phyloP scores from a whole-genome alignment of 345 rosid species.

The Passiflora organensis region DNA sequence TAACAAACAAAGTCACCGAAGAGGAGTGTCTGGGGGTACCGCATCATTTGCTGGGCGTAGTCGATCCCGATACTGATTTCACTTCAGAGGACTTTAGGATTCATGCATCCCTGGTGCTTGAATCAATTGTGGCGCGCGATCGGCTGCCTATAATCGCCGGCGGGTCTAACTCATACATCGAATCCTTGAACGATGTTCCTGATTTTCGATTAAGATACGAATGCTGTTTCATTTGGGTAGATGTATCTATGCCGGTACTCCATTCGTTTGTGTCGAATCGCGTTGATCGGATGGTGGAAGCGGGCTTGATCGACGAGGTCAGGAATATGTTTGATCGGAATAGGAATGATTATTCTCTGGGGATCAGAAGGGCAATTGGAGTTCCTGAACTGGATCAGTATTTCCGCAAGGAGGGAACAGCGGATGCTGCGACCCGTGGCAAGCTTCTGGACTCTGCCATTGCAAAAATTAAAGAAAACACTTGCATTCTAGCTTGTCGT shows the following conservation, averaged over 20 bases:
- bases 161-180: slow-evolving; percentile 79
- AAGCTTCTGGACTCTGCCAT: slow-evolving; percentile 45
- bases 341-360: slow-evolving; percentile 38
- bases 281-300: slow-evolving; percentile 69
- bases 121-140: slow-evolving; percentile 35
- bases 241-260: slow-evolving; percentile 52
- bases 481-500: slow-evolving; percentile 40
- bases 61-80: slow-evolving; percentile 48
- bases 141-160: slow-evolving; percentile 78
- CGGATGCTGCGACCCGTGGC: slow-evolving; percentile 21
- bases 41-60: slow-evolving; percentile 67
- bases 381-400: slow-evolving; percentile 67
- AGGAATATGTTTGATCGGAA: slow-evolving; percentile 44
- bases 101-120: slow-evolving; percentile 37
- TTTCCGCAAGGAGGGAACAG: slow-evolving; percentile 30
- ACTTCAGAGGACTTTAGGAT: slow-evolving; percentile 48
- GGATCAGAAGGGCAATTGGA: slow-evolving; percentile 77
- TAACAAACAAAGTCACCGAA: slow-evolving; percentile 73
- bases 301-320: slow-evolving; percentile 68
- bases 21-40: slow-evolving; percentile 69
- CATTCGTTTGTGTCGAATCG: slow-evolving; percentile 61
- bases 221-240: slow-evolving; percentile 82
- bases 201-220: slow-evolving; percentile 61
- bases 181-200: slow-evolving; percentile 50
- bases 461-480: slow-evolving; percentile 56